A percentile compares a stretch with the other conserved stretches of the same genome.
Conservation (phyloP, 257 asterid genomes). For the Primulina eburnea region DNA sequence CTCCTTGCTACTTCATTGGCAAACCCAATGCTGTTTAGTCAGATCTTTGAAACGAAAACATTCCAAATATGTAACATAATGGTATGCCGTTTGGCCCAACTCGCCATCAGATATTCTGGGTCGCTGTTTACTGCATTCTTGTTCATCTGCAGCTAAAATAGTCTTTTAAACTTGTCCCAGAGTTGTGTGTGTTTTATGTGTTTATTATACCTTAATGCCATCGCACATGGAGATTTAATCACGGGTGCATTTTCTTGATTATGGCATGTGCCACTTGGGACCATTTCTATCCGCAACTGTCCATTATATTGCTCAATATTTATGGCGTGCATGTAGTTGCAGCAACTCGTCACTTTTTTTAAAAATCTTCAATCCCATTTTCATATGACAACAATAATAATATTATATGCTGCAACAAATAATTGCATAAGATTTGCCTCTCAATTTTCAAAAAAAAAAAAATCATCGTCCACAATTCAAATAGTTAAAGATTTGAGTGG, state of each 20-base stretch:
- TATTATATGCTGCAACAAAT: no score
- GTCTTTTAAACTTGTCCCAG: constrained; percentile 19
- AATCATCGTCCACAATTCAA: neutral
- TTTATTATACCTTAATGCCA: neutral
- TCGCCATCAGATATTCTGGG: neutral
- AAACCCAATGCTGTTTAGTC: no score
- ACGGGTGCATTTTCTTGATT: constrained; percentile 3
- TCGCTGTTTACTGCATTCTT: neutral
- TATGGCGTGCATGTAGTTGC: neutral
- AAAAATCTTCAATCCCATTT: neutral
- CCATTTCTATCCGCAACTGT: neutral
- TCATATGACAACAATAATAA: no score
- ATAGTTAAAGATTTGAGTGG: neutral
- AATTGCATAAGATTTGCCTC: no score
- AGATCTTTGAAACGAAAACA: no score
- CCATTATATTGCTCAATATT: neutral
- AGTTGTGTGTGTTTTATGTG: neutral
- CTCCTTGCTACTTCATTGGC: no score
- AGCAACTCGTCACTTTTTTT: neutral
- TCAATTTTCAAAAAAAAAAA: neutral
- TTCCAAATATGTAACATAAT: neutral
- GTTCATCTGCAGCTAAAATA: neutral
- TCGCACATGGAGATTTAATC: constrained; percentile 9
- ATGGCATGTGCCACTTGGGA: constrained; percentile 13
- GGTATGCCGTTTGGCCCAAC: neutral